phyloP scores from a whole-genome alignment of 1,139 yeast genomes.

The Saccharomyces hybrid region DNA sequence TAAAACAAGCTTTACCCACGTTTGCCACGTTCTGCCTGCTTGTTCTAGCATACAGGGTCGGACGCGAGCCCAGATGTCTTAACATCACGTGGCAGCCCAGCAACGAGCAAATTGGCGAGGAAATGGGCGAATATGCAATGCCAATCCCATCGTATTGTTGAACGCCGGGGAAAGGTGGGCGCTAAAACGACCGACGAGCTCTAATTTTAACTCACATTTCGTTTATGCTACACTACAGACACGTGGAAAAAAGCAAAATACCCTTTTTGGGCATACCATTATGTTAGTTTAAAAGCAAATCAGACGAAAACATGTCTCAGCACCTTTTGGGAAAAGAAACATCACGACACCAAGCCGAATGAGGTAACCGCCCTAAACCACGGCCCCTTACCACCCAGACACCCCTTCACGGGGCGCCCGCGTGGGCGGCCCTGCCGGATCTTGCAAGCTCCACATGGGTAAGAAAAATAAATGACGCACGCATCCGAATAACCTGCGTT shows the following conservation, averaged over 20 bases:
- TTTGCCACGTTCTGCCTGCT: not conserved
- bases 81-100: not conserved
- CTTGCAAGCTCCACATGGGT: not conserved
- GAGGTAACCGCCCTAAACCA: not conserved
- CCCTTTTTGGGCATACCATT: not conserved
- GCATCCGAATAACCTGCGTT: not conserved
- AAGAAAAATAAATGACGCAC: not conserved
- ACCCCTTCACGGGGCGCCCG: not conserved
- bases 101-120: not conserved
- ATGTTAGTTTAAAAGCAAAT: not conserved
- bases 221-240: not conserved
- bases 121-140: not conserved
- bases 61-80: not conserved
- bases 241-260: not conserved
- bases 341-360: not conserved
- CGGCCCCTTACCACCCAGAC: not conserved
- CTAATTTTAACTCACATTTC: not conserved
- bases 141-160: not conserved
- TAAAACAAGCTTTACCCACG: not conserved
- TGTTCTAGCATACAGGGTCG: not conserved
- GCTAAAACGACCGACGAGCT: not conserved
- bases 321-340: not conserved
- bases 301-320: not conserved
- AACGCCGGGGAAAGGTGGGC: not conserved
- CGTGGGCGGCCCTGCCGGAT: not conserved